phyloP scores from a whole-genome alignment of 305 asterid genomes.

The Rubia occidens region DNA sequence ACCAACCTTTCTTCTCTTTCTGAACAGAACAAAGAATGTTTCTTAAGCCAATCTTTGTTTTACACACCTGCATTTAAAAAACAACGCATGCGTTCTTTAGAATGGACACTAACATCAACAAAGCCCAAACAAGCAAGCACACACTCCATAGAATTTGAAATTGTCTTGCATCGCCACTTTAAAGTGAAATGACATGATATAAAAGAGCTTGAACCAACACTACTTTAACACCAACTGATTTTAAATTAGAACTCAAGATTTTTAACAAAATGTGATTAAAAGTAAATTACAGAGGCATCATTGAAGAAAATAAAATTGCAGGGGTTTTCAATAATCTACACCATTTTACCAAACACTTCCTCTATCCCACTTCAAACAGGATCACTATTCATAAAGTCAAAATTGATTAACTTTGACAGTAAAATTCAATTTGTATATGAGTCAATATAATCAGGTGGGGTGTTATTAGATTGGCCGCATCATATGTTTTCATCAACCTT shows the following conservation, averaged over 20 bases:
- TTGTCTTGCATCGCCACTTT: not conserved
- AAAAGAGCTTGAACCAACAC: not conserved
- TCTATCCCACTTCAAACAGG: not conserved
- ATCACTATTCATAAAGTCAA: too few relatives aligned
- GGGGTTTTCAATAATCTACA: too few relatives aligned
- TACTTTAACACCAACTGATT: not conserved
- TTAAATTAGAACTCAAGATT: not conserved
- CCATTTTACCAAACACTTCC: not conserved
- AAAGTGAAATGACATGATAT: not conserved
- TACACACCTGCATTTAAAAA: constrained; percentile 52
- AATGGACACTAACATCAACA: too few relatives aligned
- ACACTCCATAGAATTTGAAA: not conserved
- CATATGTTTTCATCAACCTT: not conserved
- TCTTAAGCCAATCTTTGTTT: constrained; percentile 61
- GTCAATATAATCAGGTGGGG: not conserved
- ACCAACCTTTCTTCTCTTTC: constrained; percentile 66
- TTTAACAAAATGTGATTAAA: not conserved
- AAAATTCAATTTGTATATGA: not conserved
- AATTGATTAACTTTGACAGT: not conserved
- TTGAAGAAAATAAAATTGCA: too few relatives aligned
- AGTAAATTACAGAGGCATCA: not conserved
- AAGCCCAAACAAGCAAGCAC: not conserved
- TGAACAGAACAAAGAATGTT: constrained; percentile 61
- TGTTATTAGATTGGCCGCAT: not conserved
- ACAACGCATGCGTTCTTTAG: not conserved